Conservation (phyloP, 768 basidiomycete genomes). For the Artomyces pyxidatus region DNA sequence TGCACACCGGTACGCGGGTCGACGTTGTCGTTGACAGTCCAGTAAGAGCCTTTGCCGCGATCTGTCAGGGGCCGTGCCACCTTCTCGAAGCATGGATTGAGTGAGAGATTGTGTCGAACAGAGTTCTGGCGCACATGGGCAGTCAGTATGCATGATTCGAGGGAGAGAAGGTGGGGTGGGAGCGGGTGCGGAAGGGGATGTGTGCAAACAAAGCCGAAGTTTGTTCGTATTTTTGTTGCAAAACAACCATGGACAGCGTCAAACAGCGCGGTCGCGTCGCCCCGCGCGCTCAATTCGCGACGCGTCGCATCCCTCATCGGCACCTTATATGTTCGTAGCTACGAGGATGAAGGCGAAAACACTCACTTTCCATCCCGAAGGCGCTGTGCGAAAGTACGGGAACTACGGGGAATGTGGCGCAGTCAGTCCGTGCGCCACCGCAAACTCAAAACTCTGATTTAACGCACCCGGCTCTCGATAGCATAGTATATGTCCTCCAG, state of each 20-base stretch:
- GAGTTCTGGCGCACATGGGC: slow-evolving; percentile 52
- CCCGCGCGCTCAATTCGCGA: slow-evolving; percentile 14
- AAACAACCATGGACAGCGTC: slow-evolving; percentile 40
- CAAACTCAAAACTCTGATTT: slow-evolving; percentile 3
- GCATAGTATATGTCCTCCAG: slow-evolving; percentile 90
- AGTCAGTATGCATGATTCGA: neutral
- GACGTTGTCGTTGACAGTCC: slow-evolving; percentile 88
- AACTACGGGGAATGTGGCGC: too few relatives aligned
- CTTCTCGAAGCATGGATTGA: slow-evolving; percentile 89
- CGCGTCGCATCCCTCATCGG: slow-evolving; percentile 2
- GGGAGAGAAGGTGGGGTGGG: too few relatives aligned
- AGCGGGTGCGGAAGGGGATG: slow-evolving; percentile 13
- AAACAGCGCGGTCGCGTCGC: slow-evolving; percentile 52
- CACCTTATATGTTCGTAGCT: too few relatives aligned
- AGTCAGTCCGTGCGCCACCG: slow-evolving; percentile 14
- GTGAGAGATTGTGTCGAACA: slow-evolving; percentile 82
- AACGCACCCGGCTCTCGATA: slow-evolving; percentile 76
- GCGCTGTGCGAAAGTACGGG: slow-evolving; percentile 81
- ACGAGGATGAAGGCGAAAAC: neutral
- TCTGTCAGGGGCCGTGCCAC: slow-evolving; percentile 87
- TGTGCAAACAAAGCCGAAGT: slow-evolving; percentile 20
- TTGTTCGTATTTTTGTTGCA: slow-evolving; percentile 31
- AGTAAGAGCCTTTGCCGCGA: slow-evolving; percentile 85
- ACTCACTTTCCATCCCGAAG: slow-evolving; percentile 88
- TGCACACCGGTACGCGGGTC: slow-evolving; percentile 87